Conservation (phyloP, 2,329 filamentous ascomycete species). For the Knoxdaviesia capensis region DNA sequence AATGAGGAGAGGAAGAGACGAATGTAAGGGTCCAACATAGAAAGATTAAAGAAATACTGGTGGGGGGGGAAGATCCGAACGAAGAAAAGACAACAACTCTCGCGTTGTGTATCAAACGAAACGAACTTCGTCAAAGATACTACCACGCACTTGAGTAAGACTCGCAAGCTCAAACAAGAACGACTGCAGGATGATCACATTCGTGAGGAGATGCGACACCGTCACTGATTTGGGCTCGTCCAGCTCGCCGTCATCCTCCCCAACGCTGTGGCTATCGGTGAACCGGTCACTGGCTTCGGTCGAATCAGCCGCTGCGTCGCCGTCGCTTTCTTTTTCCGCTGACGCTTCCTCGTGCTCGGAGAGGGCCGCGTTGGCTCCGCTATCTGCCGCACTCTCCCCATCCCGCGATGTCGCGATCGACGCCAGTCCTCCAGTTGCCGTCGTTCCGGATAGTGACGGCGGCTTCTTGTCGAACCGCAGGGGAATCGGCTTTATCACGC, state of each 20-base stretch:
- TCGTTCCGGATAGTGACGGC: no score
- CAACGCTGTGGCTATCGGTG: no score
- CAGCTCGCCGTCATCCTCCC: conserved; percentile 6
- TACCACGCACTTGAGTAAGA: conserved; percentile 53
- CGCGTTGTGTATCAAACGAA: conserved; percentile 18
- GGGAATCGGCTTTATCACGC: conserved; percentile 22
- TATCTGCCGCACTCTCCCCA: background rate
- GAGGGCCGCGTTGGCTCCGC: no score
- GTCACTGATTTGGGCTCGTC: conserved; percentile 27
- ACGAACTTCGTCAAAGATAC: conserved; percentile 56
- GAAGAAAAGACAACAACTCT: no score
- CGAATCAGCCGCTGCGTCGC: background rate
- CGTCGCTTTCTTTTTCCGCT: conserved; percentile 1
- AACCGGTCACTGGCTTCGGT: no score
- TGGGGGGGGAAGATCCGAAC: no score
- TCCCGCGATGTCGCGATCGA: conserved; percentile 4
- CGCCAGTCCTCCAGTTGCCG: no score
- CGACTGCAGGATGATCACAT: conserved; percentile 59
- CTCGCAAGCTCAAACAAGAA: conserved; percentile 62
- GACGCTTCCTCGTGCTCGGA: background rate
- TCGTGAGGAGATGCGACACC: conserved; percentile 61
- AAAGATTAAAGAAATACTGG: no score
- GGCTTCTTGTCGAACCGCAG: conserved; percentile 15
- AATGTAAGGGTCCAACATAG: no score
- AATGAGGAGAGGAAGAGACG: no score